Evolutionary conservation across 768 basidiomycete genomes (phyloP), one percentile per base, ranked within the genome.

Genomic region (Podaxis carcinomalis): DNA sequence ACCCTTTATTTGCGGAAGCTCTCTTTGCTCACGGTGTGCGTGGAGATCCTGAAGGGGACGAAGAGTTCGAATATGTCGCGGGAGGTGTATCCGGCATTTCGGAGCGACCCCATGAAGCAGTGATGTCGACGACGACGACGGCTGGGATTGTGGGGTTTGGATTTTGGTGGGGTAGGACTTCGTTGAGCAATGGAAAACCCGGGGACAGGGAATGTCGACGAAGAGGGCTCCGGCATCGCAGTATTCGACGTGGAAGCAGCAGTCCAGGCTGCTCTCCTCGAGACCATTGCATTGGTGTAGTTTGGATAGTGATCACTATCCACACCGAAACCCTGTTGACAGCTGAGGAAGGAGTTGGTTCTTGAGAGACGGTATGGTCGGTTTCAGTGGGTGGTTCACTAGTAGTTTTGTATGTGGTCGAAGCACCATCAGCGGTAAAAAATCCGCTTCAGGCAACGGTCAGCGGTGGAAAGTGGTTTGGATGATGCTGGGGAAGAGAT

Each of bases 21-120:
- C 51, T 82, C 83, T 61, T 77, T 75, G 28, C 80, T 78, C 0
- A 78, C 73, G 85, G 86, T 1, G 87, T 87, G 3, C 80, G 78
- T 0, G 86, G 86, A 1, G 85, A 86, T 0, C 78, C 82, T 0
- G 86, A 84, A 0, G 86, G 85, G 0, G 85, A 87, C 0, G 84
- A 77, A 2, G 83, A 77, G 32, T 73, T 74, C 0, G 85, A 82
- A 61, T 80, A 80, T 11, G 78, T 79, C 0, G 83, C 76, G 0
- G 83, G 80, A 0, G 86, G 86, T 0, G 84, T 86, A 46, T 84
- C 80, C 32, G 84, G 83, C 1, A 82, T 68, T 37, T 66, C 65
- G n/a, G 66, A 62, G 9, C 25, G 6, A 46, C 67, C 67, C 23
- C 64, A 63, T 46, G 59, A n/a, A n/a, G n/a, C n/a, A n/a, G 55